phyloP scores from a whole-genome alignment of 208 protist genomes.

The Borovskyia barvae region DNA sequence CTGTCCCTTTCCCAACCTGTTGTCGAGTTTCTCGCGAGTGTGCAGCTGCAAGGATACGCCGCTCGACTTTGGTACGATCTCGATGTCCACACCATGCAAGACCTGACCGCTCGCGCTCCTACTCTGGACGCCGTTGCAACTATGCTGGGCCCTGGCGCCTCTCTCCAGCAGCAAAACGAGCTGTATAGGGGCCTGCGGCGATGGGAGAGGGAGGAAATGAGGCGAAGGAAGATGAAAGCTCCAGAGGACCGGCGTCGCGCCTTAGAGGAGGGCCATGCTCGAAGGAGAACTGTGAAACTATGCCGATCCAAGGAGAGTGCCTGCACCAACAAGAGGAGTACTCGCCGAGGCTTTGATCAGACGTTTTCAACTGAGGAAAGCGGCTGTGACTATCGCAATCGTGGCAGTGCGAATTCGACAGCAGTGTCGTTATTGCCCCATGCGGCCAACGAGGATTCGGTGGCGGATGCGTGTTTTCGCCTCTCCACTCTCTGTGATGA shows the following conservation, averaged over 20 bases:
- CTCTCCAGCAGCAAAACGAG: conserved; percentile 54
- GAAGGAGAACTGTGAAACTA: not conserved
- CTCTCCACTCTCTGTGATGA: no score
- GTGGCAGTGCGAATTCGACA: not conserved
- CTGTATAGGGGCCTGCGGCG: conserved; percentile 62
- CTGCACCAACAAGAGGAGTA: not conserved
- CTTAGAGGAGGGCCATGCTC: not conserved
- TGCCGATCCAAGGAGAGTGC: not conserved
- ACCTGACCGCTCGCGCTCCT: conserved; percentile 28
- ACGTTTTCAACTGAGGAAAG: no score
- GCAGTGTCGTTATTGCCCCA: no score
- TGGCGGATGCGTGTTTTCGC: no score
- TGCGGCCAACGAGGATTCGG: no score
- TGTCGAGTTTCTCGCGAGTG: conserved; percentile 68
- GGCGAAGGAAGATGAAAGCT: conserved; percentile 4
- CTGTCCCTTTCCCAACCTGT: conserved; percentile 51
- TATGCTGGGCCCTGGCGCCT: conserved; percentile 56
- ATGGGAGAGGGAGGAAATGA: conserved; percentile 22
- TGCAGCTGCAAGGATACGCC: conserved; percentile 79
- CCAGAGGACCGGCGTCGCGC: conserved; percentile 9
- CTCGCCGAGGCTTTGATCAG: no score
- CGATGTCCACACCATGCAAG: conserved; percentile 39
- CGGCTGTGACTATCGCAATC: no score
- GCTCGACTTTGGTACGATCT: conserved; percentile 32
- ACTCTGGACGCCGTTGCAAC: conserved; percentile 34